These are phyloP conservation scores for Coemansia sp. DNA, from an alignment of 192 early-diverging fungal genomes.

Conservation along the genomic window DNA sequence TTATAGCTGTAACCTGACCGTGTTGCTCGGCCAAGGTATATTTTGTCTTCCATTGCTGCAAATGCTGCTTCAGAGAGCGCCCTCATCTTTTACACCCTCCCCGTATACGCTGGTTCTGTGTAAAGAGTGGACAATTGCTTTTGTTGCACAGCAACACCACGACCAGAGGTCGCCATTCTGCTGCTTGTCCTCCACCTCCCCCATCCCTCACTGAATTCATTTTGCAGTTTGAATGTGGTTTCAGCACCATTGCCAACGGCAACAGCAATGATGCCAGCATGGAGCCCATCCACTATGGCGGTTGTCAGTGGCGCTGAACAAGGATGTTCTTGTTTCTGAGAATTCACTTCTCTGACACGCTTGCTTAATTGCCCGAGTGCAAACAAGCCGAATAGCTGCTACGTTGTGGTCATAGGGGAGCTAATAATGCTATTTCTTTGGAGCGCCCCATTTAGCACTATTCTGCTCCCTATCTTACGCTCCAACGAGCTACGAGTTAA, in stretches of 20 bases:
- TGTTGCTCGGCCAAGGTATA: no score
- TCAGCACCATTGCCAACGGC: background rate
- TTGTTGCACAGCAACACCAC: no score
- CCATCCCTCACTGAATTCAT: no score
- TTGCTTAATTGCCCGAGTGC: background rate
- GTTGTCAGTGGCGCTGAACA: slow-evolving; percentile 1
- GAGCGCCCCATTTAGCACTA: slow-evolving; percentile 1
- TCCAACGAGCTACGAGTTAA: background rate
- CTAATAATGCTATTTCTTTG: background rate
- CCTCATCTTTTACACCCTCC: no score
- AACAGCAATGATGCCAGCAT: background rate
- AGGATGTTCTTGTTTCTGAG: background rate
- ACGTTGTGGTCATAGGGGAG: background rate
- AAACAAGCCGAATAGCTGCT: background rate
- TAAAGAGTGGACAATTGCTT: no score
- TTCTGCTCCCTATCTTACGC: background rate
- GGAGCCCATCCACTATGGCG: background rate
- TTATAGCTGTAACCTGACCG: no score
- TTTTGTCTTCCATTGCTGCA: no score
- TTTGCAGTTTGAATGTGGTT: no score
- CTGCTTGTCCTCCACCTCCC: no score
- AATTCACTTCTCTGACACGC: background rate
- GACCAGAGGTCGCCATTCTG: no score
- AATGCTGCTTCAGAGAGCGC: no score
- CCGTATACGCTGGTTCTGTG: no score